Evolutionary conservation across 495 filamentous ascomycete genomes (phyloP).

Genomic region (Xylaria castorea): DNA sequence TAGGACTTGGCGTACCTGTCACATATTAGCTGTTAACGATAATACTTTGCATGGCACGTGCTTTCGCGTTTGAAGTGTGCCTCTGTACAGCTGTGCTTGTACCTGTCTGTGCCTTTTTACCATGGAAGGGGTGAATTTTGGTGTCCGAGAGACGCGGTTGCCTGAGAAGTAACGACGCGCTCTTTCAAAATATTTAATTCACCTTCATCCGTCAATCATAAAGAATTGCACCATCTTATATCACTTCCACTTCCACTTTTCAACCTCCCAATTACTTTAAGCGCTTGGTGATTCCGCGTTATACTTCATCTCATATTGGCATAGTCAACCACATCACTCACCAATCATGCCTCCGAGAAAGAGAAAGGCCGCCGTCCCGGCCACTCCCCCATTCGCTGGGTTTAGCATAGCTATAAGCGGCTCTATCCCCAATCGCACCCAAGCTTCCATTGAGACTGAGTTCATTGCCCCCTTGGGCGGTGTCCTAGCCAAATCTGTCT

Average conservation of each 20-base stretch:
- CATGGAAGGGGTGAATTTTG: background rate
- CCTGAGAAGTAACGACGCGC: constrained; percentile 23
- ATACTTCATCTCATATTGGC: background rate
- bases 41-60: constrained; percentile 25
- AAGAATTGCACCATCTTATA: background rate
- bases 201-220: background rate
- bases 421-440: constrained; percentile 60
- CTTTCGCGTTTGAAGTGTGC: constrained; percentile 15
- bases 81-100: background rate
- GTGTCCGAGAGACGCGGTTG: constrained; percentile 4
- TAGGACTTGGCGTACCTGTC: background rate
- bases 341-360: constrained; percentile 19
- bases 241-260: background rate
- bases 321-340: background rate
- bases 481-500: constrained; percentile 52
- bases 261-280: background rate
- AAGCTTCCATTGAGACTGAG: constrained; percentile 50
- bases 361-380: constrained; percentile 35
- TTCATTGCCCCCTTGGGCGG: constrained; percentile 59
- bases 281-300: background rate
- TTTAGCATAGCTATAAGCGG: constrained; percentile 67
- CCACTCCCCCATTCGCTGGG: constrained; percentile 46
- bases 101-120: background rate
- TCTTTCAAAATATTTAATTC: constrained; percentile 23
- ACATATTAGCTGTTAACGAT: background rate